phyloP scores from a whole-genome alignment of 139 green algal species.

The Chlamydomonas urium region DNA sequence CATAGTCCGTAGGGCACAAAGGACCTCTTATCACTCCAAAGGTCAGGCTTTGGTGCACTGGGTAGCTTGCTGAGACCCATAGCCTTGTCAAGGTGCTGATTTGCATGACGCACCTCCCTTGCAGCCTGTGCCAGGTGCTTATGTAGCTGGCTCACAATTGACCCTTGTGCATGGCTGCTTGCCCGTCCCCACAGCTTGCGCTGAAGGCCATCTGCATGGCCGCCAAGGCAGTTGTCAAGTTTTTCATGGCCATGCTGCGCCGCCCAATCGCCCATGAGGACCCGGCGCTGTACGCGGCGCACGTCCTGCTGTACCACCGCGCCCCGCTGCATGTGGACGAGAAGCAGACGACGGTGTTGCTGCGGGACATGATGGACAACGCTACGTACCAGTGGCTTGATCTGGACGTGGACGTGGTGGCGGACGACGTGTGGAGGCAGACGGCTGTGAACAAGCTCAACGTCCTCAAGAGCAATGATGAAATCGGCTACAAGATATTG shows the following conservation, averaged over 20 bases:
- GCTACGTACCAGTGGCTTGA: slow-evolving; percentile 15
- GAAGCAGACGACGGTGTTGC: slow-evolving; percentile 22
- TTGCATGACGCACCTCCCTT: too few species aligned
- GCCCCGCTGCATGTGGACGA: slow-evolving; percentile 16
- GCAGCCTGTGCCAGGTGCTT: too few species aligned
- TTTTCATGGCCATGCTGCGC: slow-evolving; percentile 24
- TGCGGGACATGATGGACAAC: slow-evolving; percentile 29
- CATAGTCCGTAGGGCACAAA: too few species aligned
- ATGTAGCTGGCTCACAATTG: too few species aligned
- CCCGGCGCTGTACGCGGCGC: slow-evolving; percentile 26
- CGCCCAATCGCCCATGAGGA: slow-evolving; percentile 30
- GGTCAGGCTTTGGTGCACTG: too few species aligned
- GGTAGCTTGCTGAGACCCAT: too few species aligned
- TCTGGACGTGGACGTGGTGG: neutral
- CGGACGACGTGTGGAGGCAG: slow-evolving; percentile 16
- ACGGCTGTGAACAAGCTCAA: slow-evolving; percentile 14
- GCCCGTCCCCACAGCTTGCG: neutral
- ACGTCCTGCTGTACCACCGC: slow-evolving; percentile 34
- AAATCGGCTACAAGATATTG: slow-evolving; percentile 21
- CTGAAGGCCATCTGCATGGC: neutral
- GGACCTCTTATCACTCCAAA: too few species aligned
- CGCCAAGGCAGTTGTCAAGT: slow-evolving; percentile 30
- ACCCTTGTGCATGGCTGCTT: neutral
- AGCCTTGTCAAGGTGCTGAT: too few species aligned
- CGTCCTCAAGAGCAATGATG: slow-evolving; percentile 27